Evolutionary conservation across 2,329 filamentous ascomycete genomes (phyloP), one percentile per base, ranked within the genome.

Genomic region (Penicillium sp.): DNA sequence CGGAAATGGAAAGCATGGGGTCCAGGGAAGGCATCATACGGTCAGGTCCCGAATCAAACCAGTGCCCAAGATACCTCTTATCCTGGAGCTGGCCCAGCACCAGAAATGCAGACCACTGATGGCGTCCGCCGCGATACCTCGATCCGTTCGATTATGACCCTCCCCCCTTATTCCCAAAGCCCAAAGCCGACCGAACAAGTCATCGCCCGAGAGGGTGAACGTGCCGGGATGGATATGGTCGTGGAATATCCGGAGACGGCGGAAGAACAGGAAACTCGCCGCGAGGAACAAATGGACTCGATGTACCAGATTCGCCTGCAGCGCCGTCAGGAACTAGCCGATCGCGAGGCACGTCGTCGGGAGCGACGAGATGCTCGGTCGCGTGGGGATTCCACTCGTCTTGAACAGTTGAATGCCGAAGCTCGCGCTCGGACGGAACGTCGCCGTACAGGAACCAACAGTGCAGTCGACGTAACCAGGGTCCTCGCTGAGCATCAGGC

Each of bases 281-380:
- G 94, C 13, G 92, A 97, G 62, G 86, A 91, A 29, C 91, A 97
- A 73, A 97, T 97, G 94, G 90, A 94, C 61, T 86, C 90, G 0
- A 76, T 97, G 41, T 97, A 96, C 73, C 91, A 96, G 73, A 93
- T 97, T 58, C 88, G 94, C 13, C 72, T 90, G 13, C 86, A 90
- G 19, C 85, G 94, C 54, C 85, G 93, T 51, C 82, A 85, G 56
- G 89, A 95, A 72, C 82, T 88, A 40, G 85, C 86, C 5, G 91
- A 94, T 61, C 86, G 91, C 6, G 90, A 95, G 64, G 87, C 89
- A 62, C 81, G 90, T n/a, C 82, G 90, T 51, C 82, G 84, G 47
- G 80, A 86, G 57, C 82, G 90, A 29, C 80, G 85, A 31, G 89
- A 92, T 62, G 93, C 93, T 12, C 84, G 90, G 50, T 83, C 81